Evolutionary conservation across 257 asterid species (phyloP).

Genomic region (Echites panduratus): DNA sequence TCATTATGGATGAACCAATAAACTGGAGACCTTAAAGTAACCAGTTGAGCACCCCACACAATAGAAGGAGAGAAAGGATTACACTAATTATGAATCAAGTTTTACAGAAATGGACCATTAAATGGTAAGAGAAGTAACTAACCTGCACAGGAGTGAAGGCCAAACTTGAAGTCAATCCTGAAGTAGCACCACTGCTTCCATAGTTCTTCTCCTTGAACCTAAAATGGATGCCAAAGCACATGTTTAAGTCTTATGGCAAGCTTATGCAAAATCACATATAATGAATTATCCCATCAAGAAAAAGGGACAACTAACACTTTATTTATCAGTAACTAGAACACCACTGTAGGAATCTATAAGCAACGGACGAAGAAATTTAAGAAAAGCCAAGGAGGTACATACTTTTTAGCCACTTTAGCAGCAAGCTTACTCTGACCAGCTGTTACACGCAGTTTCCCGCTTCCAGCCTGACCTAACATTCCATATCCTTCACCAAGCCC

Average conservation of each 20-base stretch:
- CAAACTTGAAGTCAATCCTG: slow-evolving; percentile 92
- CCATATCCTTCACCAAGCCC: slow-evolving; percentile 99
- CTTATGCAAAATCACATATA: neutral
- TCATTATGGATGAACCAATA: neutral
- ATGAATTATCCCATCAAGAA: slow-evolving; percentile 3
- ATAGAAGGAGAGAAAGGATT: neutral
- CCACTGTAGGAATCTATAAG: neutral
- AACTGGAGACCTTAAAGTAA: neutral
- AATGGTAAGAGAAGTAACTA: slow-evolving; percentile 16
- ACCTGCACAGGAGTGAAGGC: slow-evolving; percentile 99
- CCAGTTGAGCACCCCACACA: neutral
- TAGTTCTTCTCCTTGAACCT: slow-evolving; percentile 73
- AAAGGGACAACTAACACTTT: neutral
- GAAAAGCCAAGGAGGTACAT: slow-evolving; percentile 15
- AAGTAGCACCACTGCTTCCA: slow-evolving; percentile 88
- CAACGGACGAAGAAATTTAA: slow-evolving; percentile 7
- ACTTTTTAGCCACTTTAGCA: slow-evolving; percentile 88
- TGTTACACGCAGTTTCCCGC: slow-evolving; percentile 88
- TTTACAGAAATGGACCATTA: neutral
- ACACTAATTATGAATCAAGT: neutral
- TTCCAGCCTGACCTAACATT: slow-evolving; percentile 98
- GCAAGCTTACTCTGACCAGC: slow-evolving; percentile 79
- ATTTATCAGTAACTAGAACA: neutral
- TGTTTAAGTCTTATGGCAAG: neutral
- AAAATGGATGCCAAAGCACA: slow-evolving; percentile 18